Conservation (phyloP, 331 rosid species). For the Telfairia occidentalis region DNA sequence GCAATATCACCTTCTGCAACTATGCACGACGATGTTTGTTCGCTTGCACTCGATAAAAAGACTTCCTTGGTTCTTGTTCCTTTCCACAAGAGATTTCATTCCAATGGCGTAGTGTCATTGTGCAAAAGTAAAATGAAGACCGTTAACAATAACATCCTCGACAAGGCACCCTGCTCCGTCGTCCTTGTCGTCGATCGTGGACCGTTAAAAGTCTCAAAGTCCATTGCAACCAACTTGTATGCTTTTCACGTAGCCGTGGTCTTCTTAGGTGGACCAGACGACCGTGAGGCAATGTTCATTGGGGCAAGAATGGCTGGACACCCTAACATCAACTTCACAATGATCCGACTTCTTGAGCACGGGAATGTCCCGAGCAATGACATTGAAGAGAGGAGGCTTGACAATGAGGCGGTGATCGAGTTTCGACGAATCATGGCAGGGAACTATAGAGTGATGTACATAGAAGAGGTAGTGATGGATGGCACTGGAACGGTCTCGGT, state of each 20-base stretch:
- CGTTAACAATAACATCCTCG: conserved; percentile 17
- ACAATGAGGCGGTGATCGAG: conserved; percentile 11
- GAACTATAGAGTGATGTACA: conserved; percentile 16
- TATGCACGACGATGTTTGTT: conserved; percentile 26
- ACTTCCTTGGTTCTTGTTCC: conserved; percentile 22
- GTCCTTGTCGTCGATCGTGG: conserved; percentile 27
- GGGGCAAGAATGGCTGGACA: conserved; percentile 27
- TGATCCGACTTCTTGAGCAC: conserved; percentile 15
- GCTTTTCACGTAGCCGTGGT: conserved; percentile 19
- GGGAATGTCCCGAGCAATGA: not conserved
- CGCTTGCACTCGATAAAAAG: conserved; percentile 18
- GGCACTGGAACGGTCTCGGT: conserved; percentile 21
- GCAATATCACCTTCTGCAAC: conserved; percentile 12
- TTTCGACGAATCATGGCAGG: conserved; percentile 16
- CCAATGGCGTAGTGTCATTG: not conserved
- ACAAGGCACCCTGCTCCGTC: conserved; percentile 26
- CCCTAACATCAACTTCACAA: conserved; percentile 13
- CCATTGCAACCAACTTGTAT: not conserved
- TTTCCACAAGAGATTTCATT: conserved; percentile 4
- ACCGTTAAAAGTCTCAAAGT: not conserved
- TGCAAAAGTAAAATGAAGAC: not conserved
- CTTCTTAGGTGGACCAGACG: conserved; percentile 33
- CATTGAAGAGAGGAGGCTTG: conserved; percentile 12
- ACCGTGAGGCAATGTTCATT: conserved; percentile 27
- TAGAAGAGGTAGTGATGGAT: conserved; percentile 26